These are phyloP conservation scores for Diutina catenulata DNA, from an alignment of 1,139 yeast genomes.

Conservation along the genomic window DNA sequence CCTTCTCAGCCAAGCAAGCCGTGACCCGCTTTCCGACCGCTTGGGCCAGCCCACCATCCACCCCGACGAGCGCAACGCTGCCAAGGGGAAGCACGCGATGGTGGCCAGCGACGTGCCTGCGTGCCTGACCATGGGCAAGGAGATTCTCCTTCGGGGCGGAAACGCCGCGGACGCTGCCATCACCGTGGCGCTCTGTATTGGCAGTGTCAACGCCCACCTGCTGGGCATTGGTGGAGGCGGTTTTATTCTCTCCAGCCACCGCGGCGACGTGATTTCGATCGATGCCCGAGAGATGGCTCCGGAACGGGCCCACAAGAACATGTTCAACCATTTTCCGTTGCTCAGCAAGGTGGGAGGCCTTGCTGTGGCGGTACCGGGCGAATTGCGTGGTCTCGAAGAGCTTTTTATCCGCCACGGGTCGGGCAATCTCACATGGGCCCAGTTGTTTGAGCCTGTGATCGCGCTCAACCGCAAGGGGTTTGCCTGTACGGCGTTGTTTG, in stretches of 20 bases:
- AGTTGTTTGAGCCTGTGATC: constrained; percentile 65
- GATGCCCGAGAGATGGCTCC: constrained; percentile 94
- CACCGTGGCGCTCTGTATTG: constrained; percentile 81
- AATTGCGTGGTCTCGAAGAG: constrained; percentile 64
- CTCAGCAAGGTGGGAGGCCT: constrained; percentile 68
- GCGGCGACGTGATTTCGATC: constrained; percentile 41
- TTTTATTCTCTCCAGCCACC: constrained; percentile 46
- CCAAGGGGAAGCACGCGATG: constrained; percentile 39
- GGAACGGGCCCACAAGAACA: constrained; percentile 40
- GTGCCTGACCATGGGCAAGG: constrained; percentile 61
- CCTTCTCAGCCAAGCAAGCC: not conserved
- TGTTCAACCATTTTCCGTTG: constrained; percentile 40
- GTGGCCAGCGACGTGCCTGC: constrained; percentile 64
- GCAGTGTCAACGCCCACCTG: constrained; percentile 69
- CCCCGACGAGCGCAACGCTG: constrained; percentile 21
- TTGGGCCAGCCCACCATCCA: constrained; percentile 24
- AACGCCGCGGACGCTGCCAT: constrained; percentile 90
- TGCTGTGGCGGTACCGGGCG: constrained; percentile 85
- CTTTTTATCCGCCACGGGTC: constrained; percentile 54
- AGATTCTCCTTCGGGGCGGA: constrained; percentile 52
- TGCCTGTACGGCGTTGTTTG: constrained; percentile 25
- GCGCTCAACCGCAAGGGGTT: constrained; percentile 61
- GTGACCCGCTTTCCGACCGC: constrained; percentile 19
- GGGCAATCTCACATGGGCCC: constrained; percentile 61
- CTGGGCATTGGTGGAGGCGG: constrained; percentile 95